Evolutionary conservation across 148 eudicot genomes (phyloP).

Genomic region (Simmondsia chinensis): DNA sequence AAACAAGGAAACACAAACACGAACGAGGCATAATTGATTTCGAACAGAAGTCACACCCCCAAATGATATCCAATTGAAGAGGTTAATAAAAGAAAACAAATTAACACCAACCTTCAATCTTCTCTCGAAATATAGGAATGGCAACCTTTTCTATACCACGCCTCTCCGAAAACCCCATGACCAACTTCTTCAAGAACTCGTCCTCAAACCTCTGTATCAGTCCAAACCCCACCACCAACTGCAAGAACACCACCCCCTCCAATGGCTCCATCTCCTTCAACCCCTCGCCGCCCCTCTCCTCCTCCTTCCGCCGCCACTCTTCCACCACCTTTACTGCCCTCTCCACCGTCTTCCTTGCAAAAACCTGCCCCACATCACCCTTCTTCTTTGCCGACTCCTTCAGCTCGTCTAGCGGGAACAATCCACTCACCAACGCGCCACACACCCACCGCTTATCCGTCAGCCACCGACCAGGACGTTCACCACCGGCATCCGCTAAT

Average conservation of each 20-base stretch:
- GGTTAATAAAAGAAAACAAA: neutral
- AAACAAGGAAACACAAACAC: too few species aligned
- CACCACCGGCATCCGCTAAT: slow-evolving; percentile 22
- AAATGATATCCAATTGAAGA: too few species aligned
- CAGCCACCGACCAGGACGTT: slow-evolving; percentile 17
- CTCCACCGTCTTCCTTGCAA: slow-evolving; percentile 20
- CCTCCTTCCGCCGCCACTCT: slow-evolving; percentile 32
- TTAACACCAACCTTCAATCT: slow-evolving; percentile 31
- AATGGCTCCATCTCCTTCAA: slow-evolving; percentile 31
- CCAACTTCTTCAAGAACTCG: slow-evolving; percentile 38
- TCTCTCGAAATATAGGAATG: slow-evolving; percentile 34
- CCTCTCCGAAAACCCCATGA: slow-evolving; percentile 34
- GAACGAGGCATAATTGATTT: too few species aligned
- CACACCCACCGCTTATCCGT: slow-evolving; percentile 42
- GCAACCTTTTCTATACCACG: slow-evolving; percentile 54
- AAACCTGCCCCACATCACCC: slow-evolving; percentile 12
- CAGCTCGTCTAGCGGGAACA: slow-evolving; percentile 29
- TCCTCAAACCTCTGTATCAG: slow-evolving; percentile 38
- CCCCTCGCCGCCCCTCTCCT: slow-evolving; percentile 14
- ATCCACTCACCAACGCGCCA: slow-evolving; percentile 19
- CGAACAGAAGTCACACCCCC: too few species aligned
- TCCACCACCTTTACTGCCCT: slow-evolving; percentile 26
- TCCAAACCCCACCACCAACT: slow-evolving; percentile 47
- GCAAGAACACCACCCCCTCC: slow-evolving; percentile 46
- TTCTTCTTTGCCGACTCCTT: neutral